These are phyloP conservation scores for Microstroma glucosiphilum DNA, from an alignment of 1,284 basidiomycete genomes.

Conservation along the genomic window DNA sequence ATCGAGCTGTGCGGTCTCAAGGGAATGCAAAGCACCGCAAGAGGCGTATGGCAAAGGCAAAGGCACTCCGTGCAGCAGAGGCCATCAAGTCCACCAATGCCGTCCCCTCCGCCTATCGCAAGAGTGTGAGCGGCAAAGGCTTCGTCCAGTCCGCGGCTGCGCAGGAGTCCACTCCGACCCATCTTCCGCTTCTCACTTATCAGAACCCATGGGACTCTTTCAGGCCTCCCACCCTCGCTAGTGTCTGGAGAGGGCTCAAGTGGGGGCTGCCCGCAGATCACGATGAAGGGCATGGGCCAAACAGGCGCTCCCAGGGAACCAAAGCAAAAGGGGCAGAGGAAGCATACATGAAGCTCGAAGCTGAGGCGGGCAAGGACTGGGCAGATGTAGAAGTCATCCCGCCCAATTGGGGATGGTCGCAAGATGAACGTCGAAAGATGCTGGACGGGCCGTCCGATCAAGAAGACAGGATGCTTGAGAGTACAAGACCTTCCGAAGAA, in stretches of 20 bases:
- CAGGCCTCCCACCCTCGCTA: constrained; percentile 22
- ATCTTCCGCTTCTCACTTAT: constrained; percentile 24
- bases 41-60: neutral
- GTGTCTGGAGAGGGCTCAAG: constrained; percentile 25
- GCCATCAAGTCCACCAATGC: constrained; percentile 3
- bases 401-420: constrained; percentile 26
- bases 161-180: neutral
- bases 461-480: neutral
- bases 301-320: constrained; percentile 16
- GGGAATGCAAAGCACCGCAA: neutral
- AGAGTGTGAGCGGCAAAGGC: neutral
- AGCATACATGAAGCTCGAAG: constrained; percentile 13
- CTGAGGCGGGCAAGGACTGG: constrained; percentile 21
- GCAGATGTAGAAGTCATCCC: constrained; percentile 19
- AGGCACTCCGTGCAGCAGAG: neutral
- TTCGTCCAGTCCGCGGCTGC: constrained; percentile 3
- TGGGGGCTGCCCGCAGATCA: constrained; percentile 39
- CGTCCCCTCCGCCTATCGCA: neutral
- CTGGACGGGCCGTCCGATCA: neutral
- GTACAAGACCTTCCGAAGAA: neutral
- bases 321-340: constrained; percentile 16
- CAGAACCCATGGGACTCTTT: constrained; percentile 35
- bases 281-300: constrained; percentile 19
- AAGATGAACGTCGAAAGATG: neutral
- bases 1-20: neutral